Conservation (phyloP, 83 land plant genomes). For the Thuja plicata region DNA sequence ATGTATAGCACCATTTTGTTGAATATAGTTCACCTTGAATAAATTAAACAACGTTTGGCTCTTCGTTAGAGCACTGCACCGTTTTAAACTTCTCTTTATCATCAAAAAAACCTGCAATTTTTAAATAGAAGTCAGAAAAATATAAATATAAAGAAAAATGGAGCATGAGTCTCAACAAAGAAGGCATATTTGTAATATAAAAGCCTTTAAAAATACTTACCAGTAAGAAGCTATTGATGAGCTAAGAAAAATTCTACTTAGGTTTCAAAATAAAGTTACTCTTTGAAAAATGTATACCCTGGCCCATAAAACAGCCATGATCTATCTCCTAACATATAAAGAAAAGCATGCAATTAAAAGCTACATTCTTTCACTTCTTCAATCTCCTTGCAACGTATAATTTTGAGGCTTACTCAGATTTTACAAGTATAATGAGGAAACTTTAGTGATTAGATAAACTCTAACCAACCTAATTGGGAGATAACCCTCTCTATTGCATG, state of each 20-base stretch:
- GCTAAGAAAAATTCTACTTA: not conserved
- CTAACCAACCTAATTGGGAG: not conserved
- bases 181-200: not conserved
- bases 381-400: not conserved
- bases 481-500: not conserved
- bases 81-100: slow-evolving; percentile 91
- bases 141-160: not conserved
- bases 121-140: slow-evolving; percentile 8
- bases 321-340: not conserved
- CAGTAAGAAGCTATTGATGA: not conserved
- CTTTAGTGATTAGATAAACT: not conserved
- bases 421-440: not conserved
- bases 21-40: slow-evolving; percentile 62
- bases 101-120: slow-evolving; percentile 81
- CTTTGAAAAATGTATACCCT: not conserved
- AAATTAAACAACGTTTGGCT: slow-evolving; percentile 87
- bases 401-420: not conserved
- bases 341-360: not conserved
- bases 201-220: not conserved
- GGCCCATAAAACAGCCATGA: not conserved
- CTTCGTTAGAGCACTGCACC: slow-evolving; percentile 93
- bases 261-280: too few species aligned
- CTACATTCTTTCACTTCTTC: not conserved
- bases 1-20: not conserved
- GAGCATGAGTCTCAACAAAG: not conserved